Conservation (phyloP, 129 eudicot genomes). For the Solidago caesia region DNA sequence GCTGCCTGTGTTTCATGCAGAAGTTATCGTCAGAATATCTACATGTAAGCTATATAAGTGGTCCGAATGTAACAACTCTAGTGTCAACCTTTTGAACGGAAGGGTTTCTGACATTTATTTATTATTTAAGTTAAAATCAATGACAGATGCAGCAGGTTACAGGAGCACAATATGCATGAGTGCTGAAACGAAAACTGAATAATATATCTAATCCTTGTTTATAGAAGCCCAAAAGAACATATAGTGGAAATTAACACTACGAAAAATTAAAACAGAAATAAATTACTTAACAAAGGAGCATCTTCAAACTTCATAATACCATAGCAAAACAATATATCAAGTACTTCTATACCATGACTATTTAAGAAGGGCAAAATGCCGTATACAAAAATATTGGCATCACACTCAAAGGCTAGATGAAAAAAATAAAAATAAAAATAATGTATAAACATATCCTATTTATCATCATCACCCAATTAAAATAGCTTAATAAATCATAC, state of each 20-base stretch:
- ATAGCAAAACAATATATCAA: background rate
- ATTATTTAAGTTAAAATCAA: background rate
- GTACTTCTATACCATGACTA: background rate
- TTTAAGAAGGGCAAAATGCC: background rate
- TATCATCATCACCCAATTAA: background rate
- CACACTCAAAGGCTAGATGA: background rate
- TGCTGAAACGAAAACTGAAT: background rate
- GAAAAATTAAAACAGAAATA: background rate
- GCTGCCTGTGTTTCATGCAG: slow-evolving; percentile 66
- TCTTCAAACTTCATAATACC: background rate
- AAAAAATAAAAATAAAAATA: background rate
- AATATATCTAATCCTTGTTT: background rate
- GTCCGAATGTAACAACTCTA: background rate
- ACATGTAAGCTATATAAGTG: background rate
- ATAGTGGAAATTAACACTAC: background rate
- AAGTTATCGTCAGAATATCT: slow-evolving; percentile 21
- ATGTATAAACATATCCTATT: background rate
- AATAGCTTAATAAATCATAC: background rate
- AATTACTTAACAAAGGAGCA: background rate
- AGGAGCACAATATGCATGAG: background rate
- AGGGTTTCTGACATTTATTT: background rate
- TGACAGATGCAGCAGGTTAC: slow-evolving; percentile 2
- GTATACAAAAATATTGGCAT: background rate
- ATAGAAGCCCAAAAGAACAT: background rate
- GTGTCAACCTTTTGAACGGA: background rate